Conservation (phyloP, 73 alveolate species). For the Blepharisma japonicum region DNA sequence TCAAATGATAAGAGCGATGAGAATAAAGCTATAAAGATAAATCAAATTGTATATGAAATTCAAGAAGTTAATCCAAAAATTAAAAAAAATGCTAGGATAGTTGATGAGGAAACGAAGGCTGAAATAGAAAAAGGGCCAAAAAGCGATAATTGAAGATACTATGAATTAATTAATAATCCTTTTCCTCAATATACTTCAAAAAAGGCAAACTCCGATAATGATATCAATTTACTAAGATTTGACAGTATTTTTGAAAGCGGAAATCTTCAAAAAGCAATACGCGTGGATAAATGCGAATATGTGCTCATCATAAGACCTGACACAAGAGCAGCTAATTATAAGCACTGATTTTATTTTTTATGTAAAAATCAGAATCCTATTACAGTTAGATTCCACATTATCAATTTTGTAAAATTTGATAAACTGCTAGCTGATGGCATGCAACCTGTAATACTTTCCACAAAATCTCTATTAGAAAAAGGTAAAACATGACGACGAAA, state of each 20-base stretch:
- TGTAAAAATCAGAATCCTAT: slow-evolving; percentile 79
- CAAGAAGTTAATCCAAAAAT: too few species aligned
- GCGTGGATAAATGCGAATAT: slow-evolving; percentile 58
- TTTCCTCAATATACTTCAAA: too few species aligned
- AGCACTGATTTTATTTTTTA: slow-evolving; percentile 98
- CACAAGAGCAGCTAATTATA: slow-evolving; percentile 95
- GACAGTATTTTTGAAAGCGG: slow-evolving; percentile 23
- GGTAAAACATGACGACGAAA: slow-evolving; percentile 31
- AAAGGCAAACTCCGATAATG: too few species aligned
- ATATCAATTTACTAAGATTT: not conserved
- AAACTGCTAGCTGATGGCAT: slow-evolving; percentile 91
- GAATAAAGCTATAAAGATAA: too few species aligned
- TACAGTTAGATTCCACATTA: slow-evolving; percentile 87
- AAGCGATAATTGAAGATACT: too few species aligned
- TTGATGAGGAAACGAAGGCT: too few species aligned
- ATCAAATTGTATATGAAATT: too few species aligned
- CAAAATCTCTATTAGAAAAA: slow-evolving; percentile 80
- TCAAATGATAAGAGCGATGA: too few species aligned
- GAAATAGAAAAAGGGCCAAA: too few species aligned
- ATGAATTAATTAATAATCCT: too few species aligned
- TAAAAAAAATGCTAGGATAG: too few species aligned
- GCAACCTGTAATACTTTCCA: slow-evolving; percentile 75
- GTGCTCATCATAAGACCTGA: slow-evolving; percentile 95
- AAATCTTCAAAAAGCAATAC: slow-evolving; percentile 21
- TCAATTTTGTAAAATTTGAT: slow-evolving; percentile 97